Conservation (phyloP, 208 protist genomes). For the Leishmania gerbilli region DNA sequence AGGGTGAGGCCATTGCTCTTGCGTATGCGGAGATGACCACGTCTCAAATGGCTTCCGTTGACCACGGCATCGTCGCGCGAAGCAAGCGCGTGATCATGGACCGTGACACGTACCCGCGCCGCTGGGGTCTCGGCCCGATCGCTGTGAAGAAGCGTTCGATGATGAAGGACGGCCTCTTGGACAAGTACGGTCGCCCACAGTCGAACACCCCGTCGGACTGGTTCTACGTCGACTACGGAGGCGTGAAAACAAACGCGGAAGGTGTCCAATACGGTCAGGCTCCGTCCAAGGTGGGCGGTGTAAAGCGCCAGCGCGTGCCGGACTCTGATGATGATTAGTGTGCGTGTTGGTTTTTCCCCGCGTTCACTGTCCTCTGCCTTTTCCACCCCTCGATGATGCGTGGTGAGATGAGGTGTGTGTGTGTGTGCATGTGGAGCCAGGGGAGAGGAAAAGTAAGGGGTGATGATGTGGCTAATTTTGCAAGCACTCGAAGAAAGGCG, state of each 20-base stretch:
- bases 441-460: background rate
- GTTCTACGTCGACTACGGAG: constrained; percentile 95
- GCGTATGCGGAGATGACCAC: constrained; percentile 99
- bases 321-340: constrained; percentile 65
- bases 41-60: constrained; percentile 95
- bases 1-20: constrained; percentile 99
- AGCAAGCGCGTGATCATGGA: constrained; percentile 99
- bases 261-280: constrained; percentile 78
- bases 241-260: constrained; percentile 86
- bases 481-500: background rate
- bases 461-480: background rate
- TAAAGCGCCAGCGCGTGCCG: constrained; percentile 56
- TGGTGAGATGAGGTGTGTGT: background rate
- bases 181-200: constrained; percentile 98
- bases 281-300: constrained; percentile 38
- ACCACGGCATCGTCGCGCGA: constrained; percentile 98
- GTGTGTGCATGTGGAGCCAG: background rate
- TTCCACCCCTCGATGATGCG: background rate
- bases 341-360: background rate
- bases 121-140: constrained; percentile 98
- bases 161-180: constrained; percentile 97
- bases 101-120: constrained; percentile 98
- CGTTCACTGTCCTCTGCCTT: background rate
- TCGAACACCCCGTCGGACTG: constrained; percentile 97
- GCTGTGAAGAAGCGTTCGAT: constrained; percentile 97